Conservation (phyloP, 2,329 filamentous ascomycete species). For the Gnomoniopsis sp. region DNA sequence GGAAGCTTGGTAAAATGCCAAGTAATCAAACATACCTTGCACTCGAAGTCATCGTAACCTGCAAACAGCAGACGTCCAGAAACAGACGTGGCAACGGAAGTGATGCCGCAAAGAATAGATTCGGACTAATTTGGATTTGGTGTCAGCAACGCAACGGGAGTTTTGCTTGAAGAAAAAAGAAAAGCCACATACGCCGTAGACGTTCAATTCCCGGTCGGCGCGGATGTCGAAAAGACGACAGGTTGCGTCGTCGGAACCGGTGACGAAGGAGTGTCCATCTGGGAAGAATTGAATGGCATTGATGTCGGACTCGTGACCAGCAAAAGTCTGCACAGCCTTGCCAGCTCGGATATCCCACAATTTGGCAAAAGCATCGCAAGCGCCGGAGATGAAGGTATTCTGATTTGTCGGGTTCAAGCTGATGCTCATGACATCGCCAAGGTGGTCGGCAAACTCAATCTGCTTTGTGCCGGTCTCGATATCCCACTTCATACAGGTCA, state of each 20-base stretch:
- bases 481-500: slow-evolving; percentile 99
- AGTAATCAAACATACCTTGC: slow-evolving; percentile 70
- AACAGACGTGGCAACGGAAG: slow-evolving; percentile 95
- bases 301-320: slow-evolving; percentile 97
- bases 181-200: slow-evolving; percentile 57
- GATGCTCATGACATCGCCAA: slow-evolving; percentile 99
- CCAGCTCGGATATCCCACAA: slow-evolving; percentile 98
- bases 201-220: slow-evolving; percentile 76
- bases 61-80: slow-evolving; percentile 93
- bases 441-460: slow-evolving; percentile 95
- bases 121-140: slow-evolving; percentile 64
- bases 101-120: slow-evolving; percentile 96
- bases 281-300: slow-evolving; percentile 99
- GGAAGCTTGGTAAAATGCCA: background rate
- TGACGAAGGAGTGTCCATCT: slow-evolving; percentile 96
- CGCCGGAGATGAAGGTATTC: slow-evolving; percentile 98
- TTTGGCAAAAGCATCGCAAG: slow-evolving; percentile 97
- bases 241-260: slow-evolving; percentile 94
- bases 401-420: slow-evolving; percentile 99
- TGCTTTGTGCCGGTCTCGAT: slow-evolving; percentile 97
- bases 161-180: background rate
- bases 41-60: slow-evolving; percentile 98
- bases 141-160: slow-evolving; percentile 24
- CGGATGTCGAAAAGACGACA: slow-evolving; percentile 98
- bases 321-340: slow-evolving; percentile 98